Conservation (phyloP, 805 yeast genomes). For the Martiniozyma abietophila region DNA sequence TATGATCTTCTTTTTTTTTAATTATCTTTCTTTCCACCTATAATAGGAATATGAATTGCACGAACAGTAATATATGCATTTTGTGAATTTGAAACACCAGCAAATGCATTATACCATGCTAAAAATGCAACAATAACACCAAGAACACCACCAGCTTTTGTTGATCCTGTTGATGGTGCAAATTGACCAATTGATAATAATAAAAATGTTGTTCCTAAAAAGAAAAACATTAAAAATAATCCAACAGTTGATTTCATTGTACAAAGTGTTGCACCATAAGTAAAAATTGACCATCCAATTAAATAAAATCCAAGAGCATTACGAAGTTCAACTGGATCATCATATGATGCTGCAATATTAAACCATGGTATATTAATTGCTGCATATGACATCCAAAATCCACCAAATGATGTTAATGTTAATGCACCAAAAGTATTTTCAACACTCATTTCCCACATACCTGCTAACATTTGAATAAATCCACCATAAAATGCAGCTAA, state of each 20-base stretch:
- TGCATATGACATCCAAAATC: conserved; percentile 70
- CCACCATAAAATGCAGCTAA: conserved; percentile 68
- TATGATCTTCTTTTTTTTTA: too few species aligned
- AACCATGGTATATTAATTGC: conserved; percentile 51
- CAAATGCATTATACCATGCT: conserved; percentile 64
- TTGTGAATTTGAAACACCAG: conserved; percentile 55
- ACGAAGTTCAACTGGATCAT: conserved; percentile 32
- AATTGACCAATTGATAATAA: conserved; percentile 42
- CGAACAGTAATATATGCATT: conserved; percentile 45
- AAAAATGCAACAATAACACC: conserved; percentile 51
- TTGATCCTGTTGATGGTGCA: conserved; percentile 30
- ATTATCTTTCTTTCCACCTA: conserved; percentile 17
- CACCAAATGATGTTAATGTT: conserved; percentile 51
- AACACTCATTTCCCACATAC: conserved; percentile 62
- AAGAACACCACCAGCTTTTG: conserved; percentile 52
- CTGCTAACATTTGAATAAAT: conserved; percentile 58
- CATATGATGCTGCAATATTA: conserved; percentile 43
- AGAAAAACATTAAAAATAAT: conserved; percentile 42
- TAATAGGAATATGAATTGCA: conserved; percentile 23
- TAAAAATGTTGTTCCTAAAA: conserved; percentile 45
- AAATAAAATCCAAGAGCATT: conserved; percentile 51
- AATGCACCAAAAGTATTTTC: conserved; percentile 72
- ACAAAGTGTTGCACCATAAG: conserved; percentile 46
- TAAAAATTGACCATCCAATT: conserved; percentile 56
- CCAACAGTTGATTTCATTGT: conserved; percentile 47